These are phyloP conservation scores for Neurospora africana DNA, from an alignment of 495 filamentous ascomycete genomes.

Conservation along the genomic window DNA sequence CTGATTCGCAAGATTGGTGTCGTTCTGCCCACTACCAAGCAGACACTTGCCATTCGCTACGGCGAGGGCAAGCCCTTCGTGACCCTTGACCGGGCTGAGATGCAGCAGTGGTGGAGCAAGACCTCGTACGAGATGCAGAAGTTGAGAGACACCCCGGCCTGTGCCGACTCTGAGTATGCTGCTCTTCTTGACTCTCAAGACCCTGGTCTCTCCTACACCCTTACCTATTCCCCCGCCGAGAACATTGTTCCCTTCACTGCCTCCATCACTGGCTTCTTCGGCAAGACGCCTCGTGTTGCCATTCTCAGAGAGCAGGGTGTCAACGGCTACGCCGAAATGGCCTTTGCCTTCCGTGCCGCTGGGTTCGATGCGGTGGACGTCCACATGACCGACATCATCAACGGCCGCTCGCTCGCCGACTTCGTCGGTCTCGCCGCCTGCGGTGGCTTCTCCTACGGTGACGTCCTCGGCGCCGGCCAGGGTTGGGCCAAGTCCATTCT, in stretches of 20 bases:
- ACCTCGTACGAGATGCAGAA: slow-evolving; percentile 90
- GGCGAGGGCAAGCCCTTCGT: slow-evolving; percentile 49
- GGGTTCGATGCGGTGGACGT: slow-evolving; percentile 89
- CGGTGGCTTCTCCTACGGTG: slow-evolving; percentile 95
- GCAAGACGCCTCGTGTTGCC: slow-evolving; percentile 71
- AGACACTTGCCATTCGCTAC: slow-evolving; percentile 66
- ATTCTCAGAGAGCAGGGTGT: slow-evolving; percentile 93
- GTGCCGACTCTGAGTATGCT: slow-evolving; percentile 76
- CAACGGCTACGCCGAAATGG: slow-evolving; percentile 92
- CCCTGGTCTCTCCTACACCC: slow-evolving; percentile 76
- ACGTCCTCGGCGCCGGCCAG: slow-evolving; percentile 86
- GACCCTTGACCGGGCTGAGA: slow-evolving; percentile 52
- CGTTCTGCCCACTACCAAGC: slow-evolving; percentile 57
- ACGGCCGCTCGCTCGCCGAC: slow-evolving; percentile 61
- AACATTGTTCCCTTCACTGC: slow-evolving; percentile 61
- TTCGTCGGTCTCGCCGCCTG: slow-evolving; percentile 88
- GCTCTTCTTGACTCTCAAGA: slow-evolving; percentile 66
- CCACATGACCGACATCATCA: slow-evolving; percentile 92
- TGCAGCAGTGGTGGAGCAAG: slow-evolving; percentile 81
- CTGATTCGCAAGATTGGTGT: slow-evolving; percentile 74
- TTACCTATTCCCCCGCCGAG: slow-evolving; percentile 73
- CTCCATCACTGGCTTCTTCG: slow-evolving; percentile 57
- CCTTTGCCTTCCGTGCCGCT: slow-evolving; percentile 85
- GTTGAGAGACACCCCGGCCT: slow-evolving; percentile 76
- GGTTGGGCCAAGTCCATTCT: slow-evolving; percentile 96